Conservation (phyloP, 495 filamentous ascomycete genomes). For the Gamarada debralockiae region DNA sequence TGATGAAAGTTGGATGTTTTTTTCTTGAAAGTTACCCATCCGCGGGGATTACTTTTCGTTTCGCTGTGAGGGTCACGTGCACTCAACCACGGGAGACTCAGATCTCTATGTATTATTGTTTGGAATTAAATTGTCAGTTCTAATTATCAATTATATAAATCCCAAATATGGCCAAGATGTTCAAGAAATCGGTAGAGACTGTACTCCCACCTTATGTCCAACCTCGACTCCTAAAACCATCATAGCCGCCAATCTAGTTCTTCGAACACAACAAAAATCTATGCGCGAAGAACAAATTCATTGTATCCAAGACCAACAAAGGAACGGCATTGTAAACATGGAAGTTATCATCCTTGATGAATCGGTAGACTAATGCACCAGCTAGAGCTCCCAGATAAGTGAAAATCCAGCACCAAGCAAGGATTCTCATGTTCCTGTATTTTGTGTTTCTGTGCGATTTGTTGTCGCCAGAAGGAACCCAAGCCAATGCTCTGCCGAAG, state of each 20-base stretch:
- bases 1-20: no score
- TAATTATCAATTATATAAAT: no score
- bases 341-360: conserved; percentile 4
- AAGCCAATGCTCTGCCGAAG: conserved; percentile 19
- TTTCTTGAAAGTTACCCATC: no score
- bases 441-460: conserved; percentile 26
- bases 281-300: conserved; percentile 3
- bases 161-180: no score
- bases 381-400: conserved; percentile 13
- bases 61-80: no score
- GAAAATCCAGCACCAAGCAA: conserved; percentile 25
- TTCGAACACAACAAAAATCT: background rate
- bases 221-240: background rate
- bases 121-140: no score
- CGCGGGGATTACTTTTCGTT: no score
- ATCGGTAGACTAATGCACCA: conserved; percentile 15
- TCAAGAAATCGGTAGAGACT: no score
- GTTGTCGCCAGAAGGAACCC: conserved; percentile 23
- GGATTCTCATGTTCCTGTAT: conserved; percentile 27
- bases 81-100: no score
- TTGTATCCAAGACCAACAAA: background rate
- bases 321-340: background rate
- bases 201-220: no score
- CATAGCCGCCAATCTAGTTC: background rate
- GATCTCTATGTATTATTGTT: no score